Conservation (phyloP, 192 early-diverging fungal species). For the Coemansia sp. region DNA sequence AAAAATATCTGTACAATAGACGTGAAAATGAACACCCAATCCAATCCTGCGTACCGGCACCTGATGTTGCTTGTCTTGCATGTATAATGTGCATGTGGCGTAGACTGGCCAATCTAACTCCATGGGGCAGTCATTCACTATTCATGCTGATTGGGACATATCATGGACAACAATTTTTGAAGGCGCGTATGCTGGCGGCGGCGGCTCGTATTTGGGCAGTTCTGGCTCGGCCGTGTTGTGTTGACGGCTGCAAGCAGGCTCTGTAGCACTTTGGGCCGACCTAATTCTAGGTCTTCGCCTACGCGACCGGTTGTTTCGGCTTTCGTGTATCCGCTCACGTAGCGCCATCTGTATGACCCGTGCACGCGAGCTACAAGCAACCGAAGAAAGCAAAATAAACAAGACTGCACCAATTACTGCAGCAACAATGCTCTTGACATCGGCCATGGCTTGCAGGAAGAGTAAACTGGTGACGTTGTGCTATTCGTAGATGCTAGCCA, state of each 20-base stretch:
- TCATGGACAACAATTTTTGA: constrained; percentile 9
- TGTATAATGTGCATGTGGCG: constrained; percentile 9
- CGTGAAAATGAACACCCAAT: neutral
- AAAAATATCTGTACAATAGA: constrained; percentile 3
- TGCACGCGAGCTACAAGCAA: constrained; percentile 11
- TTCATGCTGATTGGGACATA: neutral
- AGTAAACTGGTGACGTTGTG: neutral
- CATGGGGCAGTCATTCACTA: neutral
- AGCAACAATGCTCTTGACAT: constrained; percentile 3
- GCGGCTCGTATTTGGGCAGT: constrained; percentile 38
- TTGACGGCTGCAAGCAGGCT: neutral
- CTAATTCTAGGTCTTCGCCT: neutral
- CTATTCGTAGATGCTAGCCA: neutral
- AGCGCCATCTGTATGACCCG: constrained; percentile 1
- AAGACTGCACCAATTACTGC: neutral
- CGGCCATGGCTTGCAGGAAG: constrained; percentile 8
- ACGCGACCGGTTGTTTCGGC: neutral
- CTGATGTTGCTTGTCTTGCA: neutral
- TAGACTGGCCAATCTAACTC: constrained; percentile 1
- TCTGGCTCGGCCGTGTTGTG: constrained; percentile 3
- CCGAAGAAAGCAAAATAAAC: neutral
- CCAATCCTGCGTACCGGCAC: neutral
- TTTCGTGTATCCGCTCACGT: neutral
- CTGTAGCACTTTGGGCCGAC: neutral
- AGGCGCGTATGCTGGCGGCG: constrained; percentile 30